Percentiles rank a stretch among this genome's conserved stretches.
Conservation (phyloP, 306 rosid genomes). For the Styphnolobium japonicum region DNA sequence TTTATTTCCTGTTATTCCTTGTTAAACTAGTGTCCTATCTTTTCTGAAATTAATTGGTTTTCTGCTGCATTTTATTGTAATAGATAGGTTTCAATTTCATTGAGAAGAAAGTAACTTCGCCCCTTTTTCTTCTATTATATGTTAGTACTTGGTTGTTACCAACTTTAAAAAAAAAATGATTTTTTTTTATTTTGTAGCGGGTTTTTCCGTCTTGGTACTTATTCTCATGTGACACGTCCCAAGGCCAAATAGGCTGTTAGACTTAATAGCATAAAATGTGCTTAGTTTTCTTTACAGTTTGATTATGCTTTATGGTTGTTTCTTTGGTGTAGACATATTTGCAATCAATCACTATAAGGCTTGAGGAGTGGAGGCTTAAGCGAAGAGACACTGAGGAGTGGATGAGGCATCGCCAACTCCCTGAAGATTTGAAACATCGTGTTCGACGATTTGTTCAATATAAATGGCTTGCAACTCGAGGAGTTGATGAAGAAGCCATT, state of each 20-base stretch:
- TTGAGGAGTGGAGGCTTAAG: slow-evolving; percentile 80
- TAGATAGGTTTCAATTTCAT: too few relatives aligned
- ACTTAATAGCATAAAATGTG: not conserved
- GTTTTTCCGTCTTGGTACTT: not conserved
- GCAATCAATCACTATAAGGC: slow-evolving; percentile 72
- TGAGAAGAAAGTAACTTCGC: too few relatives aligned
- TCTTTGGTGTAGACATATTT: slow-evolving; percentile 56
- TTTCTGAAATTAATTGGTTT: not conserved
- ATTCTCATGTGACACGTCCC: too few relatives aligned
- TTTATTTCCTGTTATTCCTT: not conserved
- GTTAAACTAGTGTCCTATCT: not conserved
- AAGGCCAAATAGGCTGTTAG: not conserved
- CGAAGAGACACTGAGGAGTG: slow-evolving; percentile 76
- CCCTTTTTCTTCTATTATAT: too few relatives aligned
- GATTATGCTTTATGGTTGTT: not conserved
- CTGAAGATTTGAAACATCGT: slow-evolving; percentile 57
- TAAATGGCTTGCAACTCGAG: slow-evolving; percentile 74
- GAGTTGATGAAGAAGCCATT: slow-evolving; percentile 71
- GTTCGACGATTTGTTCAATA: slow-evolving; percentile 71
- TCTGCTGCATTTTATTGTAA: not conserved
- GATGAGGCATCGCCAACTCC: slow-evolving; percentile 86
- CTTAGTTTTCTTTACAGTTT: not conserved
- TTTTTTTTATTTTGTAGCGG: not conserved
- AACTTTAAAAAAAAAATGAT: too few relatives aligned
- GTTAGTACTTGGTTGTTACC: too few relatives aligned